Evolutionary conservation across 768 basidiomycete genomes (phyloP), one percentile per base, ranked within the genome.

Genomic region (Phlegmacium glaucopus): DNA sequence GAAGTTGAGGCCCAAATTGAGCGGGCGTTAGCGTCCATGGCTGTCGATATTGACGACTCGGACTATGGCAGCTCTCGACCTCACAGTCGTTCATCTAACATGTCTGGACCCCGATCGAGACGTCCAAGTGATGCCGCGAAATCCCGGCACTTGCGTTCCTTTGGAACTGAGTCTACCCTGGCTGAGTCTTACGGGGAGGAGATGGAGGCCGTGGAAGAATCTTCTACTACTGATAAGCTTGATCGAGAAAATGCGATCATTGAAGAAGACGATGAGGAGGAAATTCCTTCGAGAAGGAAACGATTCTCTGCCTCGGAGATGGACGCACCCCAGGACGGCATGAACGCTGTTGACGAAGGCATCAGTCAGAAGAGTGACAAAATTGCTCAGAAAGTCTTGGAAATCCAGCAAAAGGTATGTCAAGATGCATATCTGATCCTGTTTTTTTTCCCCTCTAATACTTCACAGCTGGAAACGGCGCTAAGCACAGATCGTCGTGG

Each of bases 1-100:
- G 90, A 93, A 67, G 90, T 93, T 17, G 90, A 93, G 61, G 87
- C 87, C 22, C 90, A 93, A 70, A 93, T 93, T 57, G 90, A 92
- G 65, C 78, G 86, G 47, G 90, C 91, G 1, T 74, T 93, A 42
- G 85, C 80, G 22, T 87, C 87, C 18, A 91, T 93, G 89, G 83
- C 85, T 18, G 85, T 90, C 49, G 87, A 84, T 54, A 73, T 87
- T 44, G 82, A 80, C 42, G 87, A 88, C 45, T 89, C 86, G 13
- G 89, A 91, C 55, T 87, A 87, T 47, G 76, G 75, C 36, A 78
- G 78, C 53, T 87, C 87, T 30, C 78, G 85, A 42, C 82, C 86
- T 18, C 76, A 65, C 51, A 85, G 84, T 53, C 84, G 85, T 40
- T 60, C 83, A 55, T 89, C 87, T 9, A 72, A 71, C 42, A 63